Evolutionary conservation across 345 rosid species (phyloP).

Genomic region (Draba incana): DNA sequence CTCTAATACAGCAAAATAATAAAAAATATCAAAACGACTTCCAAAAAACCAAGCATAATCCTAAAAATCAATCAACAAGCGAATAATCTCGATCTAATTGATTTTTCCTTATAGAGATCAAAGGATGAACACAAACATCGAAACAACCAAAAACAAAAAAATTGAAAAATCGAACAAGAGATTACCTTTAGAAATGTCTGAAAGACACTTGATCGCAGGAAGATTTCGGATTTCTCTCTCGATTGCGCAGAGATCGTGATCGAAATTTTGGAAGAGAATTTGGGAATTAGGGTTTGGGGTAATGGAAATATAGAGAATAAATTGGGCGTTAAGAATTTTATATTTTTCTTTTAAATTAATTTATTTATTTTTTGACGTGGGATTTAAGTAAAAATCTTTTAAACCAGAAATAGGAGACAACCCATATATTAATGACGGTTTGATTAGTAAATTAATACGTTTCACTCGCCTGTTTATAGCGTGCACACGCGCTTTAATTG

Average conservation of each 20-base stretch:
- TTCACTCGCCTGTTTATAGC: constrained; percentile 29
- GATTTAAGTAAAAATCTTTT: constrained; percentile 34
- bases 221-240: neutral
- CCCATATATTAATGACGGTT: constrained; percentile 35
- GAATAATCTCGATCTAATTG: constrained; percentile 18
- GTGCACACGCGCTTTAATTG: constrained; percentile 36
- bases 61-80: neutral
- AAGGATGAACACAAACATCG: constrained; percentile 23
- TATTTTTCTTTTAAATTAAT: neutral
- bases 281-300: constrained; percentile 45
- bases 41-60: neutral
- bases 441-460: constrained; percentile 9
- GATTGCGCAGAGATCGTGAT: constrained; percentile 34
- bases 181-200: constrained; percentile 32
- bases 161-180: neutral
- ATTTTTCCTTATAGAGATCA: neutral
- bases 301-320: constrained; percentile 21
- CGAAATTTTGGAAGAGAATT: constrained; percentile 34
- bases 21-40: constrained; percentile 13
- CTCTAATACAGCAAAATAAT: neutral
- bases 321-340: constrained; percentile 34
- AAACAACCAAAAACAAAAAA: constrained; percentile 1
- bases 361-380: constrained; percentile 32
- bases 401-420: constrained; percentile 40
- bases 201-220: constrained; percentile 16